Evolutionary conservation across 2,329 filamentous ascomycete species (phyloP).

Genomic region (Fusarium liriodendri): DNA sequence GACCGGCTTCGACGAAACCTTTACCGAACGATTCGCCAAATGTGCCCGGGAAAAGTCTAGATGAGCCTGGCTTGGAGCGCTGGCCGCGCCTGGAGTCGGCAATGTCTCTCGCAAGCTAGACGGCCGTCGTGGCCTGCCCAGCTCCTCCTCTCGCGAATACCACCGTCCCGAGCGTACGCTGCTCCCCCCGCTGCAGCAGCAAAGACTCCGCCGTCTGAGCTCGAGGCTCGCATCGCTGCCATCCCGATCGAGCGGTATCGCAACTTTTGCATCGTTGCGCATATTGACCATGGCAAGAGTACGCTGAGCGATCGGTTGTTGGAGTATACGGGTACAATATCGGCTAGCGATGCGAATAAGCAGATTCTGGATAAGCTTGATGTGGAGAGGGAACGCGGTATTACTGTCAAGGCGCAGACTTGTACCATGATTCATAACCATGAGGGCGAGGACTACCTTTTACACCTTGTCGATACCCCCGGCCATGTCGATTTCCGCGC

Average conservation of each 20-base stretch:
- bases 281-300: constrained; percentile 98
- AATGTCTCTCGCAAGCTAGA: constrained; percentile 44
- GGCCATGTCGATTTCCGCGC: constrained; percentile 98
- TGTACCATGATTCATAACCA: constrained; percentile 97
- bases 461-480: constrained; percentile 96
- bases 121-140: constrained; percentile 31
- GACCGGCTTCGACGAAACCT: neutral
- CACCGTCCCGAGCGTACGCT: constrained; percentile 17
- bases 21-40: constrained; percentile 24
- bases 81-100: constrained; percentile 52
- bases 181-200: constrained; percentile 19
- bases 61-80: constrained; percentile 53
- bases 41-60: constrained; percentile 37
- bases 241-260: constrained; percentile 85
- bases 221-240: constrained; percentile 69
- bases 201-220: constrained; percentile 48
- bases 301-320: constrained; percentile 93
- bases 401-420: constrained; percentile 98
- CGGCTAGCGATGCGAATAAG: constrained; percentile 83
- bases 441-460: constrained; percentile 86
- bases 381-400: constrained; percentile 94
- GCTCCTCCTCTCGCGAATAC: constrained; percentile 6
- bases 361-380: constrained; percentile 98
- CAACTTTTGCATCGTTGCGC: constrained; percentile 98
- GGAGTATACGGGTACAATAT: constrained; percentile 93